phyloP scores from a whole-genome alignment of 75 land plant genomes.

The Picea glauca region DNA sequence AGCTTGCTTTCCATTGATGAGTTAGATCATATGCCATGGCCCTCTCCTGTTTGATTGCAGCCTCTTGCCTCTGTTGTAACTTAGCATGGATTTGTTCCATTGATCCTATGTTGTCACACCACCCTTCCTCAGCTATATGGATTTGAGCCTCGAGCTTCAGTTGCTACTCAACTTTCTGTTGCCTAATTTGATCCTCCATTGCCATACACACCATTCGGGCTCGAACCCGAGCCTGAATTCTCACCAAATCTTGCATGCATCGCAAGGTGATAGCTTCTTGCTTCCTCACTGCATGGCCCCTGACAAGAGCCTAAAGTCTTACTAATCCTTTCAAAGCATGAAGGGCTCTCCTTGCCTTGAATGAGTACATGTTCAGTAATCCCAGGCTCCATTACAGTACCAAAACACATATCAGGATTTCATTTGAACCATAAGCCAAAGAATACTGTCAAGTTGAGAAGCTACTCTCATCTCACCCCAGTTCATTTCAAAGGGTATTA shows the following conservation, averaged over 20 bases:
- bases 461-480: not conserved
- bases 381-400: no score
- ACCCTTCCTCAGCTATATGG: constrained; percentile 66
- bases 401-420: no score
- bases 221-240: constrained; percentile 77
- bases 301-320: no score
- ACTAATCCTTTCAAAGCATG: no score
- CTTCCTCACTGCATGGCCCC: no score
- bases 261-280: no score
- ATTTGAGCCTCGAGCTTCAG: constrained; percentile 48
- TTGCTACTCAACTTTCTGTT: constrained; percentile 50
- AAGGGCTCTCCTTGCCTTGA: no score
- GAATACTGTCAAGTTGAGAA: not conserved
- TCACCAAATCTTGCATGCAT: constrained; percentile 75
- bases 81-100: constrained; percentile 73
- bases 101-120: constrained; percentile 74
- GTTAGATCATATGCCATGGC: constrained; percentile 84
- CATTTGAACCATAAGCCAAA: not conserved
- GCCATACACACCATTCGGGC: constrained; percentile 72
- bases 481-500: no score
- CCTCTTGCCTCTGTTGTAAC: constrained; percentile 74
- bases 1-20: constrained; percentile 79
- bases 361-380: no score
- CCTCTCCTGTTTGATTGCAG: constrained; percentile 85
- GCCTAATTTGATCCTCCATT: constrained; percentile 42